phyloP scores from a whole-genome alignment of 306 rosid genomes.

The Castanea mollissima region DNA sequence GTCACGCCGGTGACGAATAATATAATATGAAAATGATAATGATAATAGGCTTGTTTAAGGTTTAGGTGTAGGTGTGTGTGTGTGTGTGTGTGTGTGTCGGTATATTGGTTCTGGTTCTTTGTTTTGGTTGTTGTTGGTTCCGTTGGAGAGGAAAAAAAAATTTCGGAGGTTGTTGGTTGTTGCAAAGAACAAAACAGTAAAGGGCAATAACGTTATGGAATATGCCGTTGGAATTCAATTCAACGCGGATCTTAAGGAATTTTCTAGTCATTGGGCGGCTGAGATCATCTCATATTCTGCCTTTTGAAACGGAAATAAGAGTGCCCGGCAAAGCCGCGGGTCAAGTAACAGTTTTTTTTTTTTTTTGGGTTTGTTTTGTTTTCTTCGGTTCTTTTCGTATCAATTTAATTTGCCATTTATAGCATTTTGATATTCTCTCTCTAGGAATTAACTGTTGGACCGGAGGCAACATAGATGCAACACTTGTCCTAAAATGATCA shows the following conservation, averaged over 20 bases:
- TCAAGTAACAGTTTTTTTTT: conserved; percentile 12
- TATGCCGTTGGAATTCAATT: conserved; percentile 32
- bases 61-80: not conserved
- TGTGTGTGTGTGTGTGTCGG: not conserved
- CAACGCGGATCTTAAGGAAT: conserved; percentile 31
- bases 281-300: conserved; percentile 20
- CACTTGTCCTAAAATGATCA: no score
- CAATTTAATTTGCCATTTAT: no score
- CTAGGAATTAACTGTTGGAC: no score
- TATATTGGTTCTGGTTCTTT: no score
- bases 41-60: not conserved
- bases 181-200: conserved; percentile 32
- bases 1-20: not conserved
- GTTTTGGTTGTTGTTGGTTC: conserved; percentile 1
- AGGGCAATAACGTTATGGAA: not conserved
- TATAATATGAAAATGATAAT: not conserved
- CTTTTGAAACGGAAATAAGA: conserved; percentile 32
- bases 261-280: conserved; percentile 19
- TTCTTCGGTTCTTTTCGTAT: no score
- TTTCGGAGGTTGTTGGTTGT: conserved; percentile 30
- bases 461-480: no score
- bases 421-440: no score
- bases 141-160: not conserved
- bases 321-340: conserved; percentile 23
- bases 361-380: no score